A percentile compares a stretch with the other conserved stretches of the same genome.
phyloP scores from a whole-genome alignment of 805 yeast species.

The Candida fluviatilis region DNA sequence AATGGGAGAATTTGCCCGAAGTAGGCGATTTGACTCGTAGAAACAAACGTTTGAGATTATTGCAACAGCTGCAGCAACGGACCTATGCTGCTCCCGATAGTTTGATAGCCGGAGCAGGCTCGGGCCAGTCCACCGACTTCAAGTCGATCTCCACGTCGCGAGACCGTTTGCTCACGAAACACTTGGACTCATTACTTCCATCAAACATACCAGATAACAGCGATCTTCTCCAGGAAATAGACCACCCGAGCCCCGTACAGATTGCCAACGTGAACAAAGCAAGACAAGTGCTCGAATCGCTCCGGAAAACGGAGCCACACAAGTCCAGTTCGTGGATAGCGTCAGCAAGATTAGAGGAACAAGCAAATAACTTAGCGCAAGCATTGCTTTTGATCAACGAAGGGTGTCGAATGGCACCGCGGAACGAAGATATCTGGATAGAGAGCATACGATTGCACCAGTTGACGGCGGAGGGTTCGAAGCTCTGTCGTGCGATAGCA shows the following conservation, averaged over 20 bases:
- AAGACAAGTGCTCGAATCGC: slow-evolving; percentile 57
- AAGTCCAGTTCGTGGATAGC: slow-evolving; percentile 84
- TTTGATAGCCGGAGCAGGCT: slow-evolving; percentile 36
- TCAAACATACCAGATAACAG: slow-evolving; percentile 7
- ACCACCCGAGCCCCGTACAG: background rate
- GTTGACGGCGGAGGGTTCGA: slow-evolving; percentile 33
- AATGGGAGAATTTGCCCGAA: slow-evolving; percentile 84
- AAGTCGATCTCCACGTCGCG: slow-evolving; percentile 59
- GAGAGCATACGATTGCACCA: slow-evolving; percentile 66
- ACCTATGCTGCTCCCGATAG: slow-evolving; percentile 83
- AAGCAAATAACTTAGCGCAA: slow-evolving; percentile 46
- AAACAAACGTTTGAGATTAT: slow-evolving; percentile 67
- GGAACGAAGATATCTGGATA: slow-evolving; percentile 74
- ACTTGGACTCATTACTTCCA: slow-evolving; percentile 39
- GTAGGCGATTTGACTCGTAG: slow-evolving; percentile 81
- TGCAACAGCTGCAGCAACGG: slow-evolving; percentile 59
- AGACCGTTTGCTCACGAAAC: slow-evolving; percentile 53
- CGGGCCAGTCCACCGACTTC: slow-evolving; percentile 35
- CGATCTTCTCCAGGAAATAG: slow-evolving; percentile 11
- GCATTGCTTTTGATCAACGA: slow-evolving; percentile 65
- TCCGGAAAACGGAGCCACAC: slow-evolving; percentile 67
- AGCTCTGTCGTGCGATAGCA: slow-evolving; percentile 52
- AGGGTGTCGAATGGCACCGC: slow-evolving; percentile 70
- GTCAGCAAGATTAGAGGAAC: slow-evolving; percentile 73
- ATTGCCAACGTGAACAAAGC: slow-evolving; percentile 34